Conservation (phyloP, 768 basidiomycete genomes). For the Coprinopsis strossmayeri region DNA sequence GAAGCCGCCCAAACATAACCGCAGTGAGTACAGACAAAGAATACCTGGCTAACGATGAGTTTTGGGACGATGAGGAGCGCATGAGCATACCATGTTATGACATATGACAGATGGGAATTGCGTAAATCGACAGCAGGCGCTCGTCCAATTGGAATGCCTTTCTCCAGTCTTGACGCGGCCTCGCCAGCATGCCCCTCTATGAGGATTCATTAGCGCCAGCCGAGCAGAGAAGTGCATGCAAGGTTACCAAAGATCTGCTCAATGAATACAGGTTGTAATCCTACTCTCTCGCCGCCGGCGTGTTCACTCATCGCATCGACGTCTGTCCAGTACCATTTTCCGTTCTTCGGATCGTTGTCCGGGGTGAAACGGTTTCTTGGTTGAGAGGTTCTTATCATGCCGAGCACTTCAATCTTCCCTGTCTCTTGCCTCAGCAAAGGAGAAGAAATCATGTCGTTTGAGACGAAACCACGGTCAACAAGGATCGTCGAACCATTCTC, state of each 20-base stretch:
- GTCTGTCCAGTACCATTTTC: constrained; percentile 93
- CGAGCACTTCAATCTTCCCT: constrained; percentile 67
- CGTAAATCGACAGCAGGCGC: constrained; percentile 78
- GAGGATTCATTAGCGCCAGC: constrained; percentile 5
- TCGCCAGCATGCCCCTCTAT: constrained; percentile 84
- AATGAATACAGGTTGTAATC: constrained; percentile 83
- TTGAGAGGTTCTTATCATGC: constrained; percentile 81
- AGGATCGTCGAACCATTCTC: constrained; percentile 78
- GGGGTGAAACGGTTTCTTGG: constrained; percentile 79
- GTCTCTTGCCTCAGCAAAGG: constrained; percentile 28
- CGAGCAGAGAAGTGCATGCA: background rate
- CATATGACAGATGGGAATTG: constrained; percentile 93
- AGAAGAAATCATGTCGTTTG: constrained; percentile 34
- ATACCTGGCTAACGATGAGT: constrained; percentile 53
- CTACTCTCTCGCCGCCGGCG: constrained; percentile 63
- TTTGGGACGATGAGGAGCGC: constrained; percentile 2
- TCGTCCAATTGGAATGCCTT: constrained; percentile 83
- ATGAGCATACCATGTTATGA: constrained; percentile 76
- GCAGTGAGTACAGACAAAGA: constrained; percentile 80
- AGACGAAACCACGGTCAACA: constrained; percentile 91
- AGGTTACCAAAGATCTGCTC: constrained; percentile 86
- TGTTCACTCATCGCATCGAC: constrained; percentile 71
- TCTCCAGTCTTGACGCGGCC: constrained; percentile 46
- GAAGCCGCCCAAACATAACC: constrained; percentile 70
- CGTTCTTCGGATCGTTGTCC: constrained; percentile 71